Evolutionary conservation across 1,284 basidiomycete species (phyloP).

Genomic region (Clitocybe nebularis): DNA sequence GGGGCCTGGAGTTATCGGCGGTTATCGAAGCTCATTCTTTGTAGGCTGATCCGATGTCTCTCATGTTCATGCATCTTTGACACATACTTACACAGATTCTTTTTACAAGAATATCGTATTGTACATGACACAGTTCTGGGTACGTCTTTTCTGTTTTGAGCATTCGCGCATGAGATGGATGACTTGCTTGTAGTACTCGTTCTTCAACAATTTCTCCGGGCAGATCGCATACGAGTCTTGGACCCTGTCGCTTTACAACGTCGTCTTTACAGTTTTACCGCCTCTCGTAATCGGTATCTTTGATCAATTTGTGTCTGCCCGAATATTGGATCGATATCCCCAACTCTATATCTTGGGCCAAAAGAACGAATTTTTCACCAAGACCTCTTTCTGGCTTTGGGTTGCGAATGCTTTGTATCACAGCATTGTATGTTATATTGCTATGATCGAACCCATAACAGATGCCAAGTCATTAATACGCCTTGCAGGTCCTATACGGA

Average conservation of each 20-base stretch:
- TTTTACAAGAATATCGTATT: slow-evolving; percentile 98
- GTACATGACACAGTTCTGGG: slow-evolving; percentile 98
- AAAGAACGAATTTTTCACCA: slow-evolving; percentile 89
- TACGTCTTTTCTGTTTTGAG: slow-evolving; percentile 36
- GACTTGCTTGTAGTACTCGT: slow-evolving; percentile 71
- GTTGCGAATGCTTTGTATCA: slow-evolving; percentile 92
- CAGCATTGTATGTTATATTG: slow-evolving; percentile 65
- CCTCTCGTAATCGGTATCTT: slow-evolving; percentile 97
- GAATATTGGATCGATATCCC: slow-evolving; percentile 95
- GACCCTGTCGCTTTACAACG: slow-evolving; percentile 94
- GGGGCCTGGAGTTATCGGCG: slow-evolving; percentile 98
- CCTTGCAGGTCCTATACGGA: slow-evolving; percentile 71
- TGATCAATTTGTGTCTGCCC: slow-evolving; percentile 96
- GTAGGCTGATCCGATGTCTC: slow-evolving; percentile 42
- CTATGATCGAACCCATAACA: no score
- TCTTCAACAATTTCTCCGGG: slow-evolving; percentile 98
- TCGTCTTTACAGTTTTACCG: slow-evolving; percentile 91
- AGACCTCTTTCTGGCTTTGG: slow-evolving; percentile 94
- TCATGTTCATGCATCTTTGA: slow-evolving; percentile 5
- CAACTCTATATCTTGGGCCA: slow-evolving; percentile 94
- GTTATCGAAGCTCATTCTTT: slow-evolving; percentile 92
- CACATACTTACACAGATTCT: slow-evolving; percentile 56
- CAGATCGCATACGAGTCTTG: slow-evolving; percentile 98
- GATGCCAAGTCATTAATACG: slow-evolving; percentile 1
- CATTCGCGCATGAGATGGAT: slow-evolving; percentile 6